Conservation (phyloP, 2,329 filamentous ascomycete species). For the Coniochaeta pulveracea region DNA sequence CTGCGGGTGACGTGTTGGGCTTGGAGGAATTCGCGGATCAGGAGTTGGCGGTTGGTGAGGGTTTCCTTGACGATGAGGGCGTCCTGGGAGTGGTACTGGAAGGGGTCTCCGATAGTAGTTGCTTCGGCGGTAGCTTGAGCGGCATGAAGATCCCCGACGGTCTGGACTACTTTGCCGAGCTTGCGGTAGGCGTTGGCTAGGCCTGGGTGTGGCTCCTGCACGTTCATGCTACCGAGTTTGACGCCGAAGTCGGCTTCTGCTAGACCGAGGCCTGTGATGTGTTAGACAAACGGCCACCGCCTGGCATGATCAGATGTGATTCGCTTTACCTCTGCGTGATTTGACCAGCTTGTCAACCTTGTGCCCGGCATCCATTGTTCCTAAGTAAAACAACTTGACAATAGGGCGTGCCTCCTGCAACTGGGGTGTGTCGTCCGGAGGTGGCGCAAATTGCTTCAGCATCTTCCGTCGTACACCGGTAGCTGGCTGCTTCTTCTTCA, state of each 20-base stretch:
- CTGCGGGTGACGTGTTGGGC: conserved; percentile 77
- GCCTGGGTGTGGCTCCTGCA: conserved; percentile 83
- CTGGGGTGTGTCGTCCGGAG: conserved; percentile 93
- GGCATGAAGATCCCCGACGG: conserved; percentile 88
- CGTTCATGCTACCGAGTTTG: conserved; percentile 75
- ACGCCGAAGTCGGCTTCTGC: conserved; percentile 89
- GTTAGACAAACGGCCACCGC: neutral
- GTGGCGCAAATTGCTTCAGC: conserved; percentile 95
- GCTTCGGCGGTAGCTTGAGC: conserved; percentile 95
- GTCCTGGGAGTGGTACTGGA: conserved; percentile 91
- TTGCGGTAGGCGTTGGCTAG: conserved; percentile 88
- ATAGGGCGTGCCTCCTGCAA: conserved; percentile 78
- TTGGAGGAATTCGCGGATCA: conserved; percentile 85
- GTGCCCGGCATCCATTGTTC: conserved; percentile 92
- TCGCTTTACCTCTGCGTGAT: conserved; percentile 63
- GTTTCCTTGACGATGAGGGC: conserved; percentile 98
- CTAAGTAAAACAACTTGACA: conserved; percentile 92
- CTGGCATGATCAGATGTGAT: neutral
- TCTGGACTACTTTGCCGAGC: conserved; percentile 86
- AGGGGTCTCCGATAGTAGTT: conserved; percentile 83
- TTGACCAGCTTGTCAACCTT: conserved; percentile 95
- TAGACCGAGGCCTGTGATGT: conserved; percentile 63
- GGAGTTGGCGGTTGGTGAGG: conserved; percentile 91
- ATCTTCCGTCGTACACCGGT: conserved; percentile 92
- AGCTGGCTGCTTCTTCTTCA: conserved; percentile 91